Percentiles rank a stretch among this genome's conserved stretches.
Conservation (phyloP, 208 protist species). For the Trypanosoma cruzi region DNA sequence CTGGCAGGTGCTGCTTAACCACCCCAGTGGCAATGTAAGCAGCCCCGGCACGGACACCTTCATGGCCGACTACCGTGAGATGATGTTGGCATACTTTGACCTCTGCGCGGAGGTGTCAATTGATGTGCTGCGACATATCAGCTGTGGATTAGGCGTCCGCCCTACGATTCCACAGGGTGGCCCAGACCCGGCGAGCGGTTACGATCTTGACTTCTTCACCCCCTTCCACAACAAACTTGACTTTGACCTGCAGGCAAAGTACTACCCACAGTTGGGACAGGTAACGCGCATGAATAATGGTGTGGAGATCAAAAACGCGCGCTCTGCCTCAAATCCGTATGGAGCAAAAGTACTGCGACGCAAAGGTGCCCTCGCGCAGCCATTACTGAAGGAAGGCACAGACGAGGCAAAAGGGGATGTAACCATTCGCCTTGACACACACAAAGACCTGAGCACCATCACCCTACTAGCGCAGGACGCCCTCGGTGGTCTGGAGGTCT, state of each 20-base stretch:
- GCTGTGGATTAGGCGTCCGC: conserved; percentile 81
- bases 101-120: conserved; percentile 76
- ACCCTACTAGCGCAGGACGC: conserved; percentile 86
- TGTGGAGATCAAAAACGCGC: conserved; percentile 52
- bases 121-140: conserved; percentile 87
- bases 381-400: conserved; percentile 20
- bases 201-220: conserved; percentile 86
- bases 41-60: conserved; percentile 58
- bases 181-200: conserved; percentile 49
- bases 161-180: conserved; percentile 72
- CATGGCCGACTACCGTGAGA: conserved; percentile 85
- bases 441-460: conserved; percentile 89
- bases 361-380: conserved; percentile 65
- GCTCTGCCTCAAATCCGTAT: conserved; percentile 56
- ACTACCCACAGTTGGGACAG: conserved; percentile 74
- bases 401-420: conserved; percentile 28
- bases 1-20: conserved; percentile 79
- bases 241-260: conserved; percentile 87
- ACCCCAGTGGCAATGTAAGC: conserved; percentile 37
- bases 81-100: conserved; percentile 89
- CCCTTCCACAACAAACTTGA: conserved; percentile 75
- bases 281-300: conserved; percentile 43
- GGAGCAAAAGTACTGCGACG: conserved; percentile 81
- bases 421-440: conserved; percentile 69
- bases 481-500: conserved; percentile 84